These are phyloP conservation scores for Parasarocladium wereldwijsianum DNA, from an alignment of 2,329 filamentous ascomycete genomes.

Conservation along the genomic window DNA sequence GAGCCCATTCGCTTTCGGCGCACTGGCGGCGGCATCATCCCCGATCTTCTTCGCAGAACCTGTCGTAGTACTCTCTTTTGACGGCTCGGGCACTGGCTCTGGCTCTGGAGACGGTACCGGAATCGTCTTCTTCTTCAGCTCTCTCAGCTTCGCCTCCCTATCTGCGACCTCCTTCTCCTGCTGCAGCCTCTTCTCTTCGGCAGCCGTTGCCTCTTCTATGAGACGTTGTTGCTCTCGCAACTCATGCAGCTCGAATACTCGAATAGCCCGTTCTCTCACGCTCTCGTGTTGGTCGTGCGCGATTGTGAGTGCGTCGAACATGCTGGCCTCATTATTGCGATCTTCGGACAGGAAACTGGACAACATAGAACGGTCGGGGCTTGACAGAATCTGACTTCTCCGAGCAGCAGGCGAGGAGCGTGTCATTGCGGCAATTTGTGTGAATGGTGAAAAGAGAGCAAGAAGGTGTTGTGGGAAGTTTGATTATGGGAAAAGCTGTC, in stretches of 20 bases:
- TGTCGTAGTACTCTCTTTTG: too few relatives aligned
- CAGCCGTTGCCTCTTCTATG: constrained; percentile 27
- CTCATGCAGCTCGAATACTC: constrained; percentile 31
- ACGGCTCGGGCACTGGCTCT: constrained; percentile 17
- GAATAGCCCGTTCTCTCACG: constrained; percentile 37
- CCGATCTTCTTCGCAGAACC: too few relatives aligned
- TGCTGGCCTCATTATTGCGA: constrained; percentile 45
- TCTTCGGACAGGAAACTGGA: constrained; percentile 47
- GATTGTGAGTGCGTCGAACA: constrained; percentile 50
- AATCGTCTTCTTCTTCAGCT: constrained; percentile 28
- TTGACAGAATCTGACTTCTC: constrained; percentile 23
- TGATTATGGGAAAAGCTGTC: too few relatives aligned
- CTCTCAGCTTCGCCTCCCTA: constrained; percentile 32
- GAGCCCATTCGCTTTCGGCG: too few relatives aligned
- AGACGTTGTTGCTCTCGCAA: constrained; percentile 27
- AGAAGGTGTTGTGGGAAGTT: too few relatives aligned
- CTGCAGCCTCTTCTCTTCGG: constrained; percentile 29
- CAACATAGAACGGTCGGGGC: constrained; percentile 31
- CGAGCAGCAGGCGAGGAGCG: constrained; percentile 24
- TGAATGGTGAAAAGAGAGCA: too few relatives aligned
- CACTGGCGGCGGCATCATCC: constrained; percentile 6
- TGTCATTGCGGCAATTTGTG: too few relatives aligned
- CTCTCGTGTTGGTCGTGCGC: constrained; percentile 53
- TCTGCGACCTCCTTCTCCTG: constrained; percentile 29
- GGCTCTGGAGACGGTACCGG: constrained; percentile 23